Conservation (phyloP, 140 eudicot genomes). For the Bidens hawaiensis region DNA sequence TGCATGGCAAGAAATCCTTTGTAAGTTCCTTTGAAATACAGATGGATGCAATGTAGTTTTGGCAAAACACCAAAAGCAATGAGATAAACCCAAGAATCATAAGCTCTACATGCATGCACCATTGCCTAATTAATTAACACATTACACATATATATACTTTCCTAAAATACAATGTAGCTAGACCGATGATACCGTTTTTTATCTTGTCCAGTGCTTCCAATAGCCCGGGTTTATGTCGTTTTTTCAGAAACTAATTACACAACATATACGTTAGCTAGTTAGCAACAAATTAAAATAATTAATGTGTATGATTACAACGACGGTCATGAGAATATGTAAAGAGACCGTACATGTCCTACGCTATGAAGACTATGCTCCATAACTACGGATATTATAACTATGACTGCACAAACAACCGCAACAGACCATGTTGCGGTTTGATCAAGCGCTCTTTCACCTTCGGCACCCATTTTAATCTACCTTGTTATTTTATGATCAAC, state of each 20-base stretch:
- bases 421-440: conserved; percentile 95
- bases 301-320: neutral
- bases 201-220: conserved; percentile 81
- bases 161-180: no score
- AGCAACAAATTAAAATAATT: neutral
- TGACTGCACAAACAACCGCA: conserved; percentile 58
- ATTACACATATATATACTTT: neutral
- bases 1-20: conserved; percentile 79
- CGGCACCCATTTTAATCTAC: conserved; percentile 40
- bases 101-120: conserved; percentile 59
- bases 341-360: conserved; percentile 55
- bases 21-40: conserved; percentile 53
- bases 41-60: conserved; percentile 53
- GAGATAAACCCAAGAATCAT: conserved; percentile 98
- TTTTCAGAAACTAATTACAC: conserved; percentile 42
- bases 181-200: conserved; percentile 62
- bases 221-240: conserved; percentile 55
- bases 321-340: neutral
- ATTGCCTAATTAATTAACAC: neutral
- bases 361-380: conserved; percentile 70
- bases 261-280: neutral
- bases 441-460: conserved; percentile 49
- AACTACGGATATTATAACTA: conserved; percentile 48
- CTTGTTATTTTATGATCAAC: neutral
- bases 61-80: conserved; percentile 70